A percentile compares a stretch with the other conserved stretches of the same genome.
Evolutionary conservation across 2,329 filamentous ascomycete species (phyloP).

Genomic region (Pseudogymnoascus sp.): DNA sequence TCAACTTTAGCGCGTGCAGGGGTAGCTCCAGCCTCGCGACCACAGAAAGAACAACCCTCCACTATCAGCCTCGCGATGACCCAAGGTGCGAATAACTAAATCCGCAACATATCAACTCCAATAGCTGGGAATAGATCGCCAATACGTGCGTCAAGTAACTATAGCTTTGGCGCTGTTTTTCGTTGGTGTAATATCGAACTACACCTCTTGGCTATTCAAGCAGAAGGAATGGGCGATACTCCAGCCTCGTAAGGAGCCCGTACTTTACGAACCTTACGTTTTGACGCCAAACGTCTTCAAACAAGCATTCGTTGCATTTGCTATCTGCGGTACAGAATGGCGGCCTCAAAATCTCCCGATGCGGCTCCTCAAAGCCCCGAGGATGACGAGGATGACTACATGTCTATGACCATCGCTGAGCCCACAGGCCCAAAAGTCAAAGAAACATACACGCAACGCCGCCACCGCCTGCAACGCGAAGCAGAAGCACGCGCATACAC

Average conservation of each 20-base stretch:
- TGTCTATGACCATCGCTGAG: slow-evolving; percentile 86
- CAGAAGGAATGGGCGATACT: not conserved
- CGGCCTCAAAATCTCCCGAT: not conserved
- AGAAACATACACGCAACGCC: slow-evolving; percentile 54
- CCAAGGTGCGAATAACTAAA: not conserved
- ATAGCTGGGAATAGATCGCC: not conserved
- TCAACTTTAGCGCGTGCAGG: slow-evolving; percentile 5
- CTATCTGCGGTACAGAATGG: not conserved
- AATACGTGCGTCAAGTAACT: not conserved
- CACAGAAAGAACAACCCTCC: not conserved
- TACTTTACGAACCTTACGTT: not conserved
- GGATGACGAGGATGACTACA: slow-evolving; percentile 81
- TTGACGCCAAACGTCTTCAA: not conserved
- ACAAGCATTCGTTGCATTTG: not conserved
- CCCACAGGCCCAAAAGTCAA: slow-evolving; percentile 37
- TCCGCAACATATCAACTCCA: not conserved
- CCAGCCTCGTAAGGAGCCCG: not conserved
- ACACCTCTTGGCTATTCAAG: not conserved
- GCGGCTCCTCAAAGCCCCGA: not conserved
- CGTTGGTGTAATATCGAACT: not conserved
- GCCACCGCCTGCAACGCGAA: slow-evolving; percentile 39
- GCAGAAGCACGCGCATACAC: slow-evolving; percentile 58
- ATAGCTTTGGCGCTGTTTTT: not conserved
- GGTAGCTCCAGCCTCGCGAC: slow-evolving; percentile 8
- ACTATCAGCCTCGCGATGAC: not conserved